phyloP scores from a whole-genome alignment of 768 basidiomycete genomes.

The Naganishia antarctica region DNA sequence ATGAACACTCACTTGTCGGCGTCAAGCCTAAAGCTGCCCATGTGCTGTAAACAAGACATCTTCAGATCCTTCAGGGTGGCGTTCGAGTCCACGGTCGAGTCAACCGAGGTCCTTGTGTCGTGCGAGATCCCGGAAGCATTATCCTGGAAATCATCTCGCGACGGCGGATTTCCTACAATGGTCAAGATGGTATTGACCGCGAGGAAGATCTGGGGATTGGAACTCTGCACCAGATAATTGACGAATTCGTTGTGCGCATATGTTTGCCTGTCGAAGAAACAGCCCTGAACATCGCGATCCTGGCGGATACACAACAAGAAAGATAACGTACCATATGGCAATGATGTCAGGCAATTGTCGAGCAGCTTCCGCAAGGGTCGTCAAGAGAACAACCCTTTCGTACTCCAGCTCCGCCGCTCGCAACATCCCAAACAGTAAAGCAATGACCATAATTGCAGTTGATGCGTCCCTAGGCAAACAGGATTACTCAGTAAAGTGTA shows the following conservation, averaged over 20 bases:
- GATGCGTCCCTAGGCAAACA: slow-evolving; percentile 1
- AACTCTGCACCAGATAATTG: slow-evolving; percentile 6
- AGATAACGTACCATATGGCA: slow-evolving; percentile 2
- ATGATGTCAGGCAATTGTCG: slow-evolving; percentile 19
- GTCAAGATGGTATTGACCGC: slow-evolving; percentile 7
- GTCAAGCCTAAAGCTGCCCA: slow-evolving; percentile 9
- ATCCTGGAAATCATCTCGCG: background rate
- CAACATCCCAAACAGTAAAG: slow-evolving; percentile 24
- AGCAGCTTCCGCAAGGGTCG: slow-evolving; percentile 24
- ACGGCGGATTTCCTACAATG: background rate
- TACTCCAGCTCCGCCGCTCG: slow-evolving; percentile 22
- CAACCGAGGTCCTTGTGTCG: slow-evolving; percentile 8
- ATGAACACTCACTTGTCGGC: slow-evolving; percentile 8
- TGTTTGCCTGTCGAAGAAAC: slow-evolving; percentile 21
- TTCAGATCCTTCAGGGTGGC: slow-evolving; percentile 1
- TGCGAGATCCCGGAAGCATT: slow-evolving; percentile 11
- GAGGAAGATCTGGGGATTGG: slow-evolving; percentile 10
- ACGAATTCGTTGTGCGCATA: slow-evolving; percentile 17
- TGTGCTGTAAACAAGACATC: slow-evolving; percentile 16
- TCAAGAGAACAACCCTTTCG: slow-evolving; percentile 19
- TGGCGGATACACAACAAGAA: too few relatives aligned
- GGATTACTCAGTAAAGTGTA: background rate
- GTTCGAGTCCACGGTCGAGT: slow-evolving; percentile 1
- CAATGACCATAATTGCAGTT: slow-evolving; percentile 16
- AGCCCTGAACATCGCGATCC: too few relatives aligned